Evolutionary conservation across 768 basidiomycete species (phyloP).

Genomic region (Agrocybe praecox): DNA sequence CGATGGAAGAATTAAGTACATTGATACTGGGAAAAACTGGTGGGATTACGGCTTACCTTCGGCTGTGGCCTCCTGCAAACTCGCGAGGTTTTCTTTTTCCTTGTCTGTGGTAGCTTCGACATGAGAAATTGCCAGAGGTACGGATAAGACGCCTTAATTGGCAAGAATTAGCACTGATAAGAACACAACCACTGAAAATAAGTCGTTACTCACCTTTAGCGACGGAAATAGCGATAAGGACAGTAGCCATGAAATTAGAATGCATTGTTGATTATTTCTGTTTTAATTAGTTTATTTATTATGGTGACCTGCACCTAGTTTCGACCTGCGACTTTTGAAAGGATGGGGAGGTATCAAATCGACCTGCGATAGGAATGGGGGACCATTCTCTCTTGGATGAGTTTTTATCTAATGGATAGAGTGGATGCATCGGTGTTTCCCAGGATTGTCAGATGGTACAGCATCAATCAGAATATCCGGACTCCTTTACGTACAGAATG

Average conservation of each 20-base stretch:
- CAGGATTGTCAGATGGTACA: no score
- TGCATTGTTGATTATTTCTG: not conserved
- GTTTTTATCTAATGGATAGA: no score
- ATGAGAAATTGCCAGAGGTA: not conserved
- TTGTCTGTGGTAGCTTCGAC: not conserved
- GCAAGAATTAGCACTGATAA: not conserved
- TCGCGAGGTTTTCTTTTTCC: not conserved
- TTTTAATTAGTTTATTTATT: not conserved
- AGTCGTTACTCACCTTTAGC: not conserved
- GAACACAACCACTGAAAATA: not conserved
- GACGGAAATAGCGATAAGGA: not conserved
- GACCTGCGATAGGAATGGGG: not conserved
- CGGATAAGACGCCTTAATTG: not conserved
- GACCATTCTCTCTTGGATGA: not conserved
- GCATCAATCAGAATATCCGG: no score
- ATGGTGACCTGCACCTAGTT: not conserved
- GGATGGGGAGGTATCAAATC: not conserved
- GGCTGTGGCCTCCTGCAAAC: not conserved
- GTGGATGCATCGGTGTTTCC: not conserved
- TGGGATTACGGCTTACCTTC: not conserved
- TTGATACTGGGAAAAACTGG: no score
- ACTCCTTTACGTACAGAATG: no score
- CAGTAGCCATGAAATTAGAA: not conserved
- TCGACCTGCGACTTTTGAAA: not conserved
- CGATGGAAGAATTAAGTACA: not conserved